These are phyloP conservation scores for Cladorrhinum sp. DNA, from an alignment of 2,329 filamentous ascomycete genomes.

Conservation along the genomic window DNA sequence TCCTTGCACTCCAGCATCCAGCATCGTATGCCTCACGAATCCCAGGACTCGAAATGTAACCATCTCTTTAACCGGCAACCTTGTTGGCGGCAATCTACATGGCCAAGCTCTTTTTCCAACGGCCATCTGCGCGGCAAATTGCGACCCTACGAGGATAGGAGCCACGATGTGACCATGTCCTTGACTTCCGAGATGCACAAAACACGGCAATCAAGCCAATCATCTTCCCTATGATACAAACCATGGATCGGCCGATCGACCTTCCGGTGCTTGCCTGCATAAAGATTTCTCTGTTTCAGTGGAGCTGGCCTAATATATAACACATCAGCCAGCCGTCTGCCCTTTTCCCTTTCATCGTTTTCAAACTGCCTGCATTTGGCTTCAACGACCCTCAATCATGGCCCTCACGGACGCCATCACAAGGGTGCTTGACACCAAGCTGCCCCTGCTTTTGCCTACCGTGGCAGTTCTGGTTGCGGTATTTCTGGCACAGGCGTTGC, in stretches of 20 bases:
- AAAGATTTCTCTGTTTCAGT: no score
- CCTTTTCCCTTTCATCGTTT: neutral
- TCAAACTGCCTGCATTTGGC: neutral
- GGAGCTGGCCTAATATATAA: no score
- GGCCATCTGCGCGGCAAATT: neutral
- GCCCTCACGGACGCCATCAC: conserved; percentile 11
- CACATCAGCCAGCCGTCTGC: neutral
- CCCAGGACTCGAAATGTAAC: no score
- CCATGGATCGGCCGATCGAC: neutral
- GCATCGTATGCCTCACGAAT: no score
- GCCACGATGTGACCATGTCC: neutral
- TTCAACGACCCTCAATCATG: conserved; percentile 15
- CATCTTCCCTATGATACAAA: neutral
- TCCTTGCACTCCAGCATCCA: no score
- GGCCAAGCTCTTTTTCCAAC: neutral
- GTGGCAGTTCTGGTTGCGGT: conserved; percentile 17
- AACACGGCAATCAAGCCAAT: neutral
- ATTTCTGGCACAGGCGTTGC: conserved; percentile 20
- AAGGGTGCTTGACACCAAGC: conserved; percentile 12
- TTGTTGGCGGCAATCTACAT: neutral
- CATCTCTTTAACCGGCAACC: neutral
- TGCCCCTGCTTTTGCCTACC: conserved; percentile 23
- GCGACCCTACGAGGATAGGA: neutral
- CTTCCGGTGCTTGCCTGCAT: neutral
- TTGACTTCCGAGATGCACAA: neutral